Percentiles rank a stretch among this genome's conserved stretches.
Conservation (phyloP, 257 asterid species). For the Cordia subcordata region DNA sequence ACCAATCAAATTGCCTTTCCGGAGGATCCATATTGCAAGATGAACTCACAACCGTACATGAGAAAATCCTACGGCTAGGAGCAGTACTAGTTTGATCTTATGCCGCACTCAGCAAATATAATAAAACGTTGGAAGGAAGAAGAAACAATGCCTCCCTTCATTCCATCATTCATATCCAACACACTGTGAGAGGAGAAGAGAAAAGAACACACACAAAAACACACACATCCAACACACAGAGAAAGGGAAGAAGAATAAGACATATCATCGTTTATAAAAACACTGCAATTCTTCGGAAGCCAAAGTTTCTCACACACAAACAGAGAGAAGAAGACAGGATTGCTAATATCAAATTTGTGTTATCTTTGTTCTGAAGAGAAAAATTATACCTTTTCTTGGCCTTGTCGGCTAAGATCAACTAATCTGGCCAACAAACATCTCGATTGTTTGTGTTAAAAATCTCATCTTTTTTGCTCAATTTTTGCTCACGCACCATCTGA, state of each 20-base stretch:
- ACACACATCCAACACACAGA: no score
- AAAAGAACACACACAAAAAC: not conserved
- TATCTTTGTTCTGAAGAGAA: not conserved
- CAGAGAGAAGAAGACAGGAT: no score
- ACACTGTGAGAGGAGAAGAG: slow-evolving; percentile 1
- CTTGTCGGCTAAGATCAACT: not conserved
- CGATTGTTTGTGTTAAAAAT: not conserved
- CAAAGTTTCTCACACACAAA: not conserved
- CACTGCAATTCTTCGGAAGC: not conserved
- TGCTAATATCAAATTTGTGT: not conserved
- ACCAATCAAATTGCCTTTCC: not conserved
- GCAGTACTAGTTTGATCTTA: not conserved
- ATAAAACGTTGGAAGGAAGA: not conserved
- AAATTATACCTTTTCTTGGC: not conserved
- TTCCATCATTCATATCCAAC: not conserved
- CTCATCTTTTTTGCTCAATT: not conserved
- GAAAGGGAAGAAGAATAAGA: not conserved
- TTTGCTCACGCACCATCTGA: not conserved
- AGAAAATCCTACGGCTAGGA: slow-evolving; percentile 5
- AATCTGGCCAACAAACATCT: not conserved
- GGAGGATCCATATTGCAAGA: not conserved
- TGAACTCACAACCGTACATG: slow-evolving; percentile 6
- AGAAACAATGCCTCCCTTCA: not conserved
- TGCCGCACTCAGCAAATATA: not conserved
- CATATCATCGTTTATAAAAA: no score